phyloP scores from a whole-genome alignment of 2,329 filamentous ascomycete species.

The Didymella arachidicola region DNA sequence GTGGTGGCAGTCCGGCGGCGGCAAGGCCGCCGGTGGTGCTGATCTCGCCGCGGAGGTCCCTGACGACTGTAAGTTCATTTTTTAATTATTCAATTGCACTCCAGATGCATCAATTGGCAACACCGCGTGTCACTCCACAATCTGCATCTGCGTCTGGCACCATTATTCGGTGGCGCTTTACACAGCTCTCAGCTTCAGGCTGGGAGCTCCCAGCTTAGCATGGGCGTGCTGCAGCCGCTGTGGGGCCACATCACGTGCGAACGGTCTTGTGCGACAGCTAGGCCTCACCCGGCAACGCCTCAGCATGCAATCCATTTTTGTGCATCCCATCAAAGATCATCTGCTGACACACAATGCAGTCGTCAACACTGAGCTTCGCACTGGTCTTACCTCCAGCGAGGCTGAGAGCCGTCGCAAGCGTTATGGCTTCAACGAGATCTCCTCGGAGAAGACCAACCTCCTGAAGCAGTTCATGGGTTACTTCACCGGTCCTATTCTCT shows the following conservation, averaged over 20 bases:
- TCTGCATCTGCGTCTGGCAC: not conserved
- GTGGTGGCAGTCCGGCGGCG: constrained; percentile 60
- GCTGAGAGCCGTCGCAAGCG: constrained; percentile 71
- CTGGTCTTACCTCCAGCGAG: constrained; percentile 66
- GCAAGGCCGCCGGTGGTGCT: constrained; percentile 34
- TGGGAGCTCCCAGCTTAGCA: constrained; percentile 23
- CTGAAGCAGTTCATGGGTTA: constrained; percentile 77
- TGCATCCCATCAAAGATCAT: constrained; percentile 8
- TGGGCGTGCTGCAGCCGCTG: constrained; percentile 19
- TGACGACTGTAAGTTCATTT: constrained; percentile 57
- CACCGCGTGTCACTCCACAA: not conserved
- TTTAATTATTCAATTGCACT: not conserved
- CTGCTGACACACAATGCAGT: constrained; percentile 51
- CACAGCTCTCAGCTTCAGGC: constrained; percentile 3
- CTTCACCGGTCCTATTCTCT: constrained; percentile 79
- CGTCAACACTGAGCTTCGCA: constrained; percentile 71
- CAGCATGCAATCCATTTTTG: constrained; percentile 12
- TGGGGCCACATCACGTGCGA: constrained; percentile 31
- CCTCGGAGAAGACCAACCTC: constrained; percentile 77
- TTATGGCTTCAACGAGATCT: constrained; percentile 75
- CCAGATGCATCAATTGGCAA: constrained; percentile 4
- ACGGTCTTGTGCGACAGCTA: constrained; percentile 16
- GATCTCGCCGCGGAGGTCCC: constrained; percentile 58
- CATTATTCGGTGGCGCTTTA: constrained; percentile 22
- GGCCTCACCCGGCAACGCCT: constrained; percentile 10